phyloP scores from a whole-genome alignment of 129 eudicot species.

The Helianthus tuberosus region DNA sequence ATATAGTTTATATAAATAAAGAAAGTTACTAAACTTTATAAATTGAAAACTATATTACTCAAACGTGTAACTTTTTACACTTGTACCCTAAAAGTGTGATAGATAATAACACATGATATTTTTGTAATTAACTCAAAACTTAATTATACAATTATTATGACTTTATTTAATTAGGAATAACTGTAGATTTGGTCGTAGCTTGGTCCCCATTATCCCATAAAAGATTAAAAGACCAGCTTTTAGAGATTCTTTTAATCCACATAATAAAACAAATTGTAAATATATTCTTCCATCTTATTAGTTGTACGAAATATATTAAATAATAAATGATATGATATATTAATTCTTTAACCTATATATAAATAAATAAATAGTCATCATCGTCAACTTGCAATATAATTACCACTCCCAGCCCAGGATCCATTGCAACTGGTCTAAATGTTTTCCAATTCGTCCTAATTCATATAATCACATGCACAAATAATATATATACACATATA shows the following conservation, averaged over 20 bases:
- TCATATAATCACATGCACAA: not conserved
- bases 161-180: not conserved
- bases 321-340: not conserved
- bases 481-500: not conserved
- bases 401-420: not conserved
- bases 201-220: slow-evolving; percentile 15
- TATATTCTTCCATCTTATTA: slow-evolving; percentile 1
- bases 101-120: too few relatives aligned
- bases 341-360: not conserved
- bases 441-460: not conserved
- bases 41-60: too few relatives aligned
- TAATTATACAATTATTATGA: not conserved
- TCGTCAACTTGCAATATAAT: not conserved
- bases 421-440: slow-evolving; percentile 12
- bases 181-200: not conserved
- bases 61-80: too few relatives aligned
- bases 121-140: too few relatives aligned
- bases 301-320: not conserved
- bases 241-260: slow-evolving; percentile 2
- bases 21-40: too few relatives aligned
- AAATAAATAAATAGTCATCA: not conserved
- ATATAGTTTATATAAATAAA: too few relatives aligned
- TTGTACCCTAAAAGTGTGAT: too few relatives aligned
- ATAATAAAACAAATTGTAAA: not conserved
- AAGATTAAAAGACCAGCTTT: not conserved